Percentiles rank a stretch among this genome's conserved stretches.
Evolutionary conservation across 192 early-diverging fungal species (phyloP).

Genomic region (Blastocladiella britannica): DNA sequence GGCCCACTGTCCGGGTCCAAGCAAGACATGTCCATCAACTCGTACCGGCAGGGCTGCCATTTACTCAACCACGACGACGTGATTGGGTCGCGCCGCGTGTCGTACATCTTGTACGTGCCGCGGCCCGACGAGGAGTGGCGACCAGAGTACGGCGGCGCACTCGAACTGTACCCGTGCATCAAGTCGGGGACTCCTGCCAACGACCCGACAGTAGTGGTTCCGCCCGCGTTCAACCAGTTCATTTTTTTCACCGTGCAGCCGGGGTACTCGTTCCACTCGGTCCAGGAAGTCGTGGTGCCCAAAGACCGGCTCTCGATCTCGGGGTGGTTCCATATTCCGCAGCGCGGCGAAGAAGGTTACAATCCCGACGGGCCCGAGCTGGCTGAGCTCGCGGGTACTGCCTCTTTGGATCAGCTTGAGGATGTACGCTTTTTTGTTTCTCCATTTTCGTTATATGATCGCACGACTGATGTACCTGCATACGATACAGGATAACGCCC

Average conservation of each 20-base stretch:
- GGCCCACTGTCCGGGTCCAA: slow-evolving; percentile 42
- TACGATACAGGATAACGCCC: no score
- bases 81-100: slow-evolving; percentile 51
- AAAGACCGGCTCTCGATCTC: slow-evolving; percentile 36
- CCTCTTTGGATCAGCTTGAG: slow-evolving; percentile 36
- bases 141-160: slow-evolving; percentile 40
- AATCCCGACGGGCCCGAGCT: slow-evolving; percentile 10
- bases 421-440: no score
- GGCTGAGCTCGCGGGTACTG: slow-evolving; percentile 20
- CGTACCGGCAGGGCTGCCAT: slow-evolving; percentile 47
- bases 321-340: slow-evolving; percentile 63
- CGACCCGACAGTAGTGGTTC: slow-evolving; percentile 30
- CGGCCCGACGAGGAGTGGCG: slow-evolving; percentile 37
- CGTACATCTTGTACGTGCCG: slow-evolving; percentile 56
- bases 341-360: slow-evolving; percentile 47
- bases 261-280: slow-evolving; percentile 57
- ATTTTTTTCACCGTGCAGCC: slow-evolving; percentile 58
- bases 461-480: no score
- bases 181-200: slow-evolving; percentile 32
- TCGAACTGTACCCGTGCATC: slow-evolving; percentile 55
- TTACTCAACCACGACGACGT: slow-evolving; percentile 63
- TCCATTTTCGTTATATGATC: no score
- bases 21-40: slow-evolving; percentile 54
- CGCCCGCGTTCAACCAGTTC: slow-evolving; percentile 56
- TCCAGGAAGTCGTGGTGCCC: slow-evolving; percentile 41